Evolutionary conservation across 2,329 filamentous ascomycete genomes (phyloP), one percentile per base, ranked within the genome.

Genomic region (Fusarium cyanostomum): DNA sequence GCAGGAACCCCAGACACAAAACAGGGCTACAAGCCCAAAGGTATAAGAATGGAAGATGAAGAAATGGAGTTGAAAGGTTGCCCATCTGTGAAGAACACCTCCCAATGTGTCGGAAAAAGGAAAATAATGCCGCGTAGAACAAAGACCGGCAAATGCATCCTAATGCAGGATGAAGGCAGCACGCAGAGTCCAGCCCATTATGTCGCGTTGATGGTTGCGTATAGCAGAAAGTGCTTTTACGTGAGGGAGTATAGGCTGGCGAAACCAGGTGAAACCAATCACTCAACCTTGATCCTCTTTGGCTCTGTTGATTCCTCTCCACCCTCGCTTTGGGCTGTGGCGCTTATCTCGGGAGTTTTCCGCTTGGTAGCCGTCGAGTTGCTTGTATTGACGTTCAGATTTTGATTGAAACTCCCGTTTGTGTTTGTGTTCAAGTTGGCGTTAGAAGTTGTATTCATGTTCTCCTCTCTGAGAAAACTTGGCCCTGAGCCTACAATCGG

Each of bases 401-500:
- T 68, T 21, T 64, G 64, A 28, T 52, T 63, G 21, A 56, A 51
- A 9, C 27, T 24, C 11, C 62, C 63, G 27, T 51, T 68, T 15
- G 43, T 33, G 28, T 53, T 59, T 8, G 31, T 24, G 10, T 43
- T 64, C 7, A 55, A 53, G 52, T 48, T 68, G 49, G 54, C 46
- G 46, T 59, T 67, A 8, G 57, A 50, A 39, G 37, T 58, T 26
- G 61, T 41, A 24, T 59, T 62, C 37, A 71, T 52, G 45, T 74
- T 73, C 24, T 89, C 86, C 16, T 89, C 86, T 56, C 86, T 79
- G 51, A 89, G 68, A 66, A 89, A 89, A 56, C 86, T 88, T 3
- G 87, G 87, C 3, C 87, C 87, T 1, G 82, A 84, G 2, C 82
- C 84, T 2, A 84, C 83, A 2, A 89, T 80, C 0, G 95, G 95